Percentiles rank a stretch among this genome's conserved stretches.
These are phyloP conservation scores for Hypoxylon cercidicola DNA, from an alignment of 495 filamentous ascomycete species.

Conservation along the genomic window DNA sequence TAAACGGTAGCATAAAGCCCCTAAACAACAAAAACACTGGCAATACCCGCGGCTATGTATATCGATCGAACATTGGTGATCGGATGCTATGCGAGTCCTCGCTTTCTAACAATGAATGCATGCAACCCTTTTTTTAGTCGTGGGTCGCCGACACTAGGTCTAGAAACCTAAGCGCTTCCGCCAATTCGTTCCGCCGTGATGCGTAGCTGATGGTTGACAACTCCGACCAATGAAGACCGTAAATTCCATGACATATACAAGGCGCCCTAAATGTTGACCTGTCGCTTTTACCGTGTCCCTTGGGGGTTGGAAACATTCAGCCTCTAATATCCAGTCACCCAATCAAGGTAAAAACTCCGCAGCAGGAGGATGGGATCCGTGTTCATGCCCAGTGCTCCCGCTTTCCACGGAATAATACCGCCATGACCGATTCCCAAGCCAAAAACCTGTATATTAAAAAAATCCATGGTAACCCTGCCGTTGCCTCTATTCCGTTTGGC, in stretches of 20 bases:
- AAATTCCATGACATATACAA: too few relatives aligned
- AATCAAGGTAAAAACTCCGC: too few relatives aligned
- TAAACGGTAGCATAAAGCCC: not conserved
- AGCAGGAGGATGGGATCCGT: too few relatives aligned
- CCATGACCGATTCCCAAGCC: not conserved
- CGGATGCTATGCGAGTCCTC: not conserved
- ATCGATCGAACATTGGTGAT: not conserved
- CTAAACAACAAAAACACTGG: not conserved
- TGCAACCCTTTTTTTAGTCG: not conserved
- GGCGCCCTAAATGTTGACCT: too few relatives aligned
- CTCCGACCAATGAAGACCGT: constrained; percentile 3
- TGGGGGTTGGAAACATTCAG: too few relatives aligned
- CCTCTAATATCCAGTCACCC: too few relatives aligned
- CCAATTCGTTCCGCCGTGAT: constrained; percentile 15
- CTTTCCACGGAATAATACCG: too few relatives aligned
- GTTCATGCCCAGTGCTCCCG: too few relatives aligned
- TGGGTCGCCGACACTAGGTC: not conserved
- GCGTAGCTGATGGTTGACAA: constrained; percentile 18
- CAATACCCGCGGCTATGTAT: not conserved
- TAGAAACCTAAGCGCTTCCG: not conserved
- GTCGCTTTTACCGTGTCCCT: too few relatives aligned
- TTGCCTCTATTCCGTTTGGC: constrained; percentile 25
- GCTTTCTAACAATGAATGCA: not conserved
- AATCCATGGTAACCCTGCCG: constrained; percentile 1
- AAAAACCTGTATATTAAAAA: constrained; percentile 10